These are phyloP conservation scores for Scedosporium minutisporum DNA, from an alignment of 2,329 filamentous ascomycete species.

Conservation along the genomic window DNA sequence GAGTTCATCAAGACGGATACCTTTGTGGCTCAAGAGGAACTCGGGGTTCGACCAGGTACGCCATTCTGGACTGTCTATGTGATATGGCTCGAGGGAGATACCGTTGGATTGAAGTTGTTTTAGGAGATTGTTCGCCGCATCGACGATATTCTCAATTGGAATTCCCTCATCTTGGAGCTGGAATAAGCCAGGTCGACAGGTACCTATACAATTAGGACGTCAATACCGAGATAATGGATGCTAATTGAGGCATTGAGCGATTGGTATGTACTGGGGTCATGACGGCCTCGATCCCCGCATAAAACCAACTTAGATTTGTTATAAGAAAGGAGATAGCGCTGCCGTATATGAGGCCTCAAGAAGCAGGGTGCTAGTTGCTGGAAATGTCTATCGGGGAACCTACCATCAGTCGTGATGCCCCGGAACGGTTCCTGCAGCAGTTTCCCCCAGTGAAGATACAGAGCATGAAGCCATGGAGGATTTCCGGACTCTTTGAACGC, in stretches of 20 bases:
- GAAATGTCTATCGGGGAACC: slow-evolving; percentile 10
- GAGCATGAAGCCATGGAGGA: slow-evolving; percentile 57
- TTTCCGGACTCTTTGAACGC: slow-evolving; percentile 47
- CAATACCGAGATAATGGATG: too few relatives aligned
- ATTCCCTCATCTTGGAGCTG: slow-evolving; percentile 53
- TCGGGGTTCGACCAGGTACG: slow-evolving; percentile 64
- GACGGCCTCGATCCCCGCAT: too few relatives aligned
- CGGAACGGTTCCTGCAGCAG: slow-evolving; percentile 58
- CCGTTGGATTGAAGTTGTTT: slow-evolving; percentile 25
- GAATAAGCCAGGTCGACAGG: slow-evolving; percentile 44
- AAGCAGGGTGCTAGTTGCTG: too few relatives aligned
- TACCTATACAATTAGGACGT: slow-evolving; percentile 25
- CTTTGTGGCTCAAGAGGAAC: slow-evolving; percentile 59
- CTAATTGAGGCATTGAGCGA: too few relatives aligned
- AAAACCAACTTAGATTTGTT: too few relatives aligned
- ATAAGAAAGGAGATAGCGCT: too few relatives aligned
- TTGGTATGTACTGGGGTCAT: too few relatives aligned
- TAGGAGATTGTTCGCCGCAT: slow-evolving; percentile 36
- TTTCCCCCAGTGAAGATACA: slow-evolving; percentile 50
- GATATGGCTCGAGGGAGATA: slow-evolving; percentile 31
- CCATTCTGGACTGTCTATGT: slow-evolving; percentile 64
- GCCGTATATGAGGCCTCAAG: too few relatives aligned
- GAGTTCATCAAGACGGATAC: slow-evolving; percentile 58
- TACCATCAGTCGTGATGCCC: slow-evolving; percentile 61
- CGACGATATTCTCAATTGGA: slow-evolving; percentile 46